These are phyloP conservation scores for Maudiozyma pseudohumilis DNA, from an alignment of 805 yeast species.

Conservation along the genomic window DNA sequence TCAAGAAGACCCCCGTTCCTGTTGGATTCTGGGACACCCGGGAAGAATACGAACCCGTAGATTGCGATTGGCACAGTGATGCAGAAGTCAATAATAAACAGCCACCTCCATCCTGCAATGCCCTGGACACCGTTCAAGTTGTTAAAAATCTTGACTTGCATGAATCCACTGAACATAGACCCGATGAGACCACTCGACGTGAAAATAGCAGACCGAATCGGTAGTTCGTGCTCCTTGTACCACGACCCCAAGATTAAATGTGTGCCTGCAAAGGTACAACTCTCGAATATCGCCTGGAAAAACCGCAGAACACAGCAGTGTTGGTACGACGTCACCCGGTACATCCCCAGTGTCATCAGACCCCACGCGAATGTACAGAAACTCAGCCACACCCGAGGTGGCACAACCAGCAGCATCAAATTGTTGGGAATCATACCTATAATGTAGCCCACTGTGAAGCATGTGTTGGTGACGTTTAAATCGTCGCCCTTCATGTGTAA, in stretches of 20 bases:
- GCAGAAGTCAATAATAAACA: slow-evolving; percentile 53
- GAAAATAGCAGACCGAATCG: slow-evolving; percentile 44
- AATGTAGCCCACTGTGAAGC: slow-evolving; percentile 52
- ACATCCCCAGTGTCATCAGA: slow-evolving; percentile 41
- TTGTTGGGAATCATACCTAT: slow-evolving; percentile 56
- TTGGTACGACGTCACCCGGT: slow-evolving; percentile 35
- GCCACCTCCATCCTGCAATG: slow-evolving; percentile 56
- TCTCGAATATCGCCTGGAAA: slow-evolving; percentile 52
- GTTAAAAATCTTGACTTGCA: slow-evolving; percentile 45
- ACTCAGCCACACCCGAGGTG: slow-evolving; percentile 49
- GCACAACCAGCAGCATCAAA: slow-evolving; percentile 38
- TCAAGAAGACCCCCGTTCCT: slow-evolving; percentile 11
- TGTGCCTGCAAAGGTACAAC: slow-evolving; percentile 46
- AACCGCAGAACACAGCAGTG: slow-evolving; percentile 51
- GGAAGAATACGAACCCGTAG: slow-evolving; percentile 49
- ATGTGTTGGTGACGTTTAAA: slow-evolving; percentile 42
- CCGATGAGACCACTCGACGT: slow-evolving; percentile 48
- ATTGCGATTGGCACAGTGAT: slow-evolving; percentile 48
- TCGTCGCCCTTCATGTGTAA: slow-evolving; percentile 39
- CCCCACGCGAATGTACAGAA: slow-evolving; percentile 52
- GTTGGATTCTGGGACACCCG: slow-evolving; percentile 38
- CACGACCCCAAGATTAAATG: slow-evolving; percentile 47
- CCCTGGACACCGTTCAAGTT: slow-evolving; percentile 40
- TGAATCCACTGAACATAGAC: slow-evolving; percentile 43
- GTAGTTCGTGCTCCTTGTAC: slow-evolving; percentile 40